Conservation (phyloP, 768 basidiomycete species). For the Rhizopogon roseolus region DNA sequence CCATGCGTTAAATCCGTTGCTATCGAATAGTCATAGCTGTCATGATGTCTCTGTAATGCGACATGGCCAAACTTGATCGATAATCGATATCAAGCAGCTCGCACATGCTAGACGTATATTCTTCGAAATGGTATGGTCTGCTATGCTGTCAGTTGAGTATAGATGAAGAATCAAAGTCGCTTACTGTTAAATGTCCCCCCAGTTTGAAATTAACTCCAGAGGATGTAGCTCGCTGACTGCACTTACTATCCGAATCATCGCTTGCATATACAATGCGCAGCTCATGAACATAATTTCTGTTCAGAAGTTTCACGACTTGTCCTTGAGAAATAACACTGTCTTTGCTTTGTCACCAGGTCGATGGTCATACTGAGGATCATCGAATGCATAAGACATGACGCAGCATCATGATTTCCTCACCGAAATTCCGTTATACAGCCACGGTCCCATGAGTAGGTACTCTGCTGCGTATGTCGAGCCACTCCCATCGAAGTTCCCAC, state of each 20-base stretch:
- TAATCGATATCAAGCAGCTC: conserved; percentile 9
- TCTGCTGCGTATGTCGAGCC: conserved; percentile 38
- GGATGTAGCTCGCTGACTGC: background rate
- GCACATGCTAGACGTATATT: conserved; percentile 28
- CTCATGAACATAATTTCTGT: conserved; percentile 37
- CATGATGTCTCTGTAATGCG: conserved; percentile 50
- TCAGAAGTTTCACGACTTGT: conserved; percentile 32
- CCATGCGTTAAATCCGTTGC: conserved; percentile 45
- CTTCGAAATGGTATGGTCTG: conserved; percentile 43
- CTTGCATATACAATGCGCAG: conserved; percentile 46
- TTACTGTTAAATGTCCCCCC: conserved; percentile 41
- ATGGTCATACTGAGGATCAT: conserved; percentile 36
- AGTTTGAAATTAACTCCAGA: conserved; percentile 21
- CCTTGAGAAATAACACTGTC: conserved; percentile 44
- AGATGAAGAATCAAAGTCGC: background rate
- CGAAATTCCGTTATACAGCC: conserved; percentile 34
- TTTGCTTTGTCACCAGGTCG: conserved; percentile 31
- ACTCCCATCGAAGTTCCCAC: conserved; percentile 34
- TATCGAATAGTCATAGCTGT: conserved; percentile 56
- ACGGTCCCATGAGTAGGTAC: conserved; percentile 35
- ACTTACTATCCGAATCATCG: conserved; percentile 30
- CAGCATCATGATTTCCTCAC: conserved; percentile 16
- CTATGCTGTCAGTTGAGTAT: background rate
- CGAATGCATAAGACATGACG: background rate
- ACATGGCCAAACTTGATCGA: background rate